Evolutionary conservation across 129 eudicot species (phyloP).

Genomic region (Arctium minus): DNA sequence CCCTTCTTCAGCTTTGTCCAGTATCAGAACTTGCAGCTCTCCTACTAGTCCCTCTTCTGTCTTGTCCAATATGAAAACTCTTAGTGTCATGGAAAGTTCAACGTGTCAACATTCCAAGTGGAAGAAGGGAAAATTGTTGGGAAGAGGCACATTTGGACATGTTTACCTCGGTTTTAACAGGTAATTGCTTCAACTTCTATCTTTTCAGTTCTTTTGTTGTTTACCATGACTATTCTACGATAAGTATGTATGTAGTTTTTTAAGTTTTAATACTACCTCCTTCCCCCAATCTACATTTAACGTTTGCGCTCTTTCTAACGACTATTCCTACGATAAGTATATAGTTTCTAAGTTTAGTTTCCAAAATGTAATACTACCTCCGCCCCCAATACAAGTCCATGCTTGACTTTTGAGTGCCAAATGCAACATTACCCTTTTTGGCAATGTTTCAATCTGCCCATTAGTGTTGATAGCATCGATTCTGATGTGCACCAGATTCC

Average conservation of each 20-base stretch:
- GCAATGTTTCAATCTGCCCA: background rate
- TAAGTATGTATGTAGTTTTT: background rate
- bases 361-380: background rate
- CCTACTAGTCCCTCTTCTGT: background rate
- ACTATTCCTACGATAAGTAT: background rate
- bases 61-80: slow-evolving; percentile 43
- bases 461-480: background rate
- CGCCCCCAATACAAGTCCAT: background rate
- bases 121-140: slow-evolving; percentile 76
- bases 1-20: slow-evolving; percentile 27
- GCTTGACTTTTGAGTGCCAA: background rate
- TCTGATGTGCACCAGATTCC: slow-evolving; percentile 2
- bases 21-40: background rate
- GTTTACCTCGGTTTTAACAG: slow-evolving; percentile 80
- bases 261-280: no score
- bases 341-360: background rate
- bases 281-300: no score
- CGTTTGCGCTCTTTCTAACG: no score
- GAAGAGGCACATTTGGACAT: slow-evolving; percentile 88
- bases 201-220: background rate
- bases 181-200: slow-evolving; percentile 15
- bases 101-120: slow-evolving; percentile 41
- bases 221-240: background rate
- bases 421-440: background rate
- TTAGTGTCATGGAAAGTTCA: slow-evolving; percentile 19